Conservation (phyloP, 164 flowering plant species). For the Stephania japonica region DNA sequence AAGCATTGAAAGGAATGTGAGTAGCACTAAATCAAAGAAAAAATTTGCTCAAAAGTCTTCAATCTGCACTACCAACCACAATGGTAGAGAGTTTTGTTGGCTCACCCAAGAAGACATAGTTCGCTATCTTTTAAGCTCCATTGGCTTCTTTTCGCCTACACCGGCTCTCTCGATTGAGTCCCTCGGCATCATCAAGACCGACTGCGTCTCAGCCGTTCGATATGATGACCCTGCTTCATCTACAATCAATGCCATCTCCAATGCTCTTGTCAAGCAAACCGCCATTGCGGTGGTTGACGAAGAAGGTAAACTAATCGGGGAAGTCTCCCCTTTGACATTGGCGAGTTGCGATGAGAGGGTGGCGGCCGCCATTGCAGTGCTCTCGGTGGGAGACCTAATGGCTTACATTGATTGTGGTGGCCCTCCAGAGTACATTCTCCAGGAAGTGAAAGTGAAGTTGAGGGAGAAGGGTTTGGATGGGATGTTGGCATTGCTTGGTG, state of each 20-base stretch:
- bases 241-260: slow-evolving; percentile 40
- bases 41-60: slow-evolving; percentile 24
- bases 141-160: slow-evolving; percentile 66
- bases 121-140: slow-evolving; percentile 63
- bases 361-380: slow-evolving; percentile 66
- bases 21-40: slow-evolving; percentile 21
- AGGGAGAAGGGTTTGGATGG: slow-evolving; percentile 40
- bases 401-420: slow-evolving; percentile 83
- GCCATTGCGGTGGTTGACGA: slow-evolving; percentile 70
- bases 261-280: slow-evolving; percentile 44
- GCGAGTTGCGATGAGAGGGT: slow-evolving; percentile 63
- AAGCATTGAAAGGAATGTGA: slow-evolving; percentile 16
- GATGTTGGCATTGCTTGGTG: slow-evolving; percentile 42
- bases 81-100: slow-evolving; percentile 76
- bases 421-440: slow-evolving; percentile 62
- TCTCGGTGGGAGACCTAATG: slow-evolving; percentile 76
- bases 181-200: slow-evolving; percentile 50
- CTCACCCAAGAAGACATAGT: slow-evolving; percentile 76
- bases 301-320: slow-evolving; percentile 59
- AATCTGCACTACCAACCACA: slow-evolving; percentile 26
- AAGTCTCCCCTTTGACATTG: slow-evolving; percentile 73
- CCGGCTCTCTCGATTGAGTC: slow-evolving; percentile 48
- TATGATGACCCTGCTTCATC: slow-evolving; percentile 60
- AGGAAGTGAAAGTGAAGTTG: slow-evolving; percentile 42
- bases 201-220: slow-evolving; percentile 27